Evolutionary conservation across 345 rosid genomes (phyloP), one percentile per base, ranked within the genome.

Genomic region (Citropsis articulata): DNA sequence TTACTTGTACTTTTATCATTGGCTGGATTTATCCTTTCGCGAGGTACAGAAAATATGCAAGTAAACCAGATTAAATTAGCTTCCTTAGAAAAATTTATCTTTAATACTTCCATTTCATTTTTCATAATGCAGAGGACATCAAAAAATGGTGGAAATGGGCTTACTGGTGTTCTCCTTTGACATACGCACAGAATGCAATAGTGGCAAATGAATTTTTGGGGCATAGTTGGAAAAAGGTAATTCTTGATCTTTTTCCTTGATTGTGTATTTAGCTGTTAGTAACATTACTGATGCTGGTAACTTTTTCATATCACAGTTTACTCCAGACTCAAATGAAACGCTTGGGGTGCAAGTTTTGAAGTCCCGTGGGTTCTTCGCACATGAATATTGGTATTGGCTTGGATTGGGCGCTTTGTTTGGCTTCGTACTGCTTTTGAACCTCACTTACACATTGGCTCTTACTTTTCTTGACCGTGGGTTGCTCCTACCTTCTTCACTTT

Each of bases 71-170:
- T 13, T 21, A 61, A 61, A 21, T 30, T 61, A 6, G 14, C 6
- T 4, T 69, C 2, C 66, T 50, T 38, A 9, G n/a, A 61, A 75
- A 67, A 18, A 16, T 63, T 19, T 36, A 24, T 16, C 50, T 48
- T 55, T 53, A 45, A 9, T 8, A 4, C 27, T 65, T 64, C 64
- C 38, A 30, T 45, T 77, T 31, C 48, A 6, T 25, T 27, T n/a
- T 81, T 65, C 1, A 28, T 64, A 21, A 66, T 35, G 60, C 88
- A 91, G 94, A 84, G 60, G 71, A 88, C 33, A 75, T 91, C n/a
- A 86, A 84, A 74, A 78, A 84, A 72, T 91, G 94, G 92, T 88
- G 90, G 92, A 78, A 78, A 64, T 89, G 91, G 94, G 93, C 83
- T 69, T 89, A 80, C 79, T 91, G 91, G 90, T 0, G 69, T 19